Percentiles rank a stretch among this genome's conserved stretches.
Conservation (phyloP, 139 green algal species). For the Chlorella sp. region DNA sequence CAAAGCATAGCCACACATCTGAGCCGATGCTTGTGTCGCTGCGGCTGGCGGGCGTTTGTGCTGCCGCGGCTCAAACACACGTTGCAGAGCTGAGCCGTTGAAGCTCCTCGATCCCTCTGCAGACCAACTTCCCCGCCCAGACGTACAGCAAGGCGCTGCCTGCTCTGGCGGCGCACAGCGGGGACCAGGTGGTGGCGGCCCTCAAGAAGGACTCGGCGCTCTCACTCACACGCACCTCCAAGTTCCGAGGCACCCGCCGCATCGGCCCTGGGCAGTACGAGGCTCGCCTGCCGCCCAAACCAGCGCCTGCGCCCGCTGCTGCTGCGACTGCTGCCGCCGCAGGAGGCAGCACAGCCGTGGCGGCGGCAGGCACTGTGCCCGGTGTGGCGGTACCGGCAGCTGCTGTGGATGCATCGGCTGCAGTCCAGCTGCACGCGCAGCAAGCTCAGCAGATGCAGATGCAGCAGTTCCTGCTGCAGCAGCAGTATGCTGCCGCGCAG, state of each 20-base stretch:
- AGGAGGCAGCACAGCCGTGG: background rate
- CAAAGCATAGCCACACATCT: no score
- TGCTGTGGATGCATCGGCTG: background rate
- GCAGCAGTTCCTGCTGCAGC: no score
- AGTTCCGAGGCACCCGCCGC: slow-evolving; percentile 14
- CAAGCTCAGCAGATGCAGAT: no score
- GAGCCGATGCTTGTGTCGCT: no score
- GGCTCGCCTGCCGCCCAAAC: slow-evolving; percentile 15
- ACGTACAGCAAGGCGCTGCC: slow-evolving; percentile 20
- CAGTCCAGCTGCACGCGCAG: no score
- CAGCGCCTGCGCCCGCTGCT: background rate
- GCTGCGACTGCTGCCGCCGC: background rate
- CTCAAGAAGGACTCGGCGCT: slow-evolving; percentile 33
- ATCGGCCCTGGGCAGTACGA: slow-evolving; percentile 24
- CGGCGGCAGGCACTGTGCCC: background rate
- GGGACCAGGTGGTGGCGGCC: slow-evolving; percentile 31
- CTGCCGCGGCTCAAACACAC: no score
- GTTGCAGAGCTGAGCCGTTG: no score
- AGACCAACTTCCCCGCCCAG: slow-evolving; percentile 38
- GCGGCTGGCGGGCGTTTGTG: no score
- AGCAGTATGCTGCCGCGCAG: no score
- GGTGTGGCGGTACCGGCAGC: background rate
- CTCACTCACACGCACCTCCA: slow-evolving; percentile 24
- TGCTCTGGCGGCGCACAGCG: slow-evolving; percentile 22
- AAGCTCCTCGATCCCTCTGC: background rate